Percentiles rank a stretch among this genome's conserved stretches.
These are phyloP conservation scores for Myrica gale DNA, from an alignment of 306 rosid species.

Conservation along the genomic window DNA sequence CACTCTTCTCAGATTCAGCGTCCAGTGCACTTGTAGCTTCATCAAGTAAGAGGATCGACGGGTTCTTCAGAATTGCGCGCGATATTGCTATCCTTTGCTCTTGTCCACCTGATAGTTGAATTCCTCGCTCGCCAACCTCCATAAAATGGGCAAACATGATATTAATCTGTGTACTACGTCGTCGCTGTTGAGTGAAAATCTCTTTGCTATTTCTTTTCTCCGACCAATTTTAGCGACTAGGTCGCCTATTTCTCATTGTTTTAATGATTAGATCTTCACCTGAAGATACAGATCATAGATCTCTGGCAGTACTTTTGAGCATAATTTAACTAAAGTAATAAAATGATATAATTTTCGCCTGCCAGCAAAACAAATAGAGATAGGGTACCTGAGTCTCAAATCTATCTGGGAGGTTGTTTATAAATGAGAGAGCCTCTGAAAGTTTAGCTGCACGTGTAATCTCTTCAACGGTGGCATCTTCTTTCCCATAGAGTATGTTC, in stretches of 20 bases:
- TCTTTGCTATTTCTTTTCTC: no score
- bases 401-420: conserved; percentile 86
- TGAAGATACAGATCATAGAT: no score
- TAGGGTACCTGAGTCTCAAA: conserved; percentile 79
- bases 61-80: conserved; percentile 88
- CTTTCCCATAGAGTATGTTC: conserved; percentile 87
- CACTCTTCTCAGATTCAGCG: conserved; percentile 93
- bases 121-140: conserved; percentile 98
- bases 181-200: no score
- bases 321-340: no score
- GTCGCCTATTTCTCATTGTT: no score
- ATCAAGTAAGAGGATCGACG: conserved; percentile 75
- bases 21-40: conserved; percentile 98
- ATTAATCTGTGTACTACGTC: no score
- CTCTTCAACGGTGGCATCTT: conserved; percentile 80
- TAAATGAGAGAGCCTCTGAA: conserved; percentile 82
- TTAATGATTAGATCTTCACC: no score
- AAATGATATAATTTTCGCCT: no score
- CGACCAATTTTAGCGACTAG: no score
- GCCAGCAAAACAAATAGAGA: neutral
- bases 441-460: conserved; percentile 76
- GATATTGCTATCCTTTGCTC: conserved; percentile 95
- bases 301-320: no score
- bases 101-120: conserved; percentile 94
- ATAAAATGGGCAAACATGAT: neutral